phyloP scores from a whole-genome alignment of 371 early-diverging fungal genomes.

The Pancytospora philotis region DNA sequence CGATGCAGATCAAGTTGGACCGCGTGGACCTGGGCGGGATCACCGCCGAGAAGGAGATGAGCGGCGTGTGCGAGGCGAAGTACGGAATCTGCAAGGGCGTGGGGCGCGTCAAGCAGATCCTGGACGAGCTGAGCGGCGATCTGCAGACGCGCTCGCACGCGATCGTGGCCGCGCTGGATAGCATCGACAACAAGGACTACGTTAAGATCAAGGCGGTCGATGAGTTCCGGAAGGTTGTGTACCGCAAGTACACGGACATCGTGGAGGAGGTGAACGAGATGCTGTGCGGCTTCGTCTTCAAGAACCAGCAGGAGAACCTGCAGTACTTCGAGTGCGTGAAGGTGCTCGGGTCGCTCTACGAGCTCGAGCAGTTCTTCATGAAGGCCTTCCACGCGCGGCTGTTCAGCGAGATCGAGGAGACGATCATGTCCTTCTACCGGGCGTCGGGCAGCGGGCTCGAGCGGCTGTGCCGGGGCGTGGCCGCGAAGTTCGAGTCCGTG shows the following conservation, averaged over 20 bases:
- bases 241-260: slow-evolving; percentile 18
- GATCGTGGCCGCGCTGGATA: slow-evolving; percentile 13
- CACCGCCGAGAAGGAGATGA: slow-evolving; percentile 10
- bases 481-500: slow-evolving; percentile 14
- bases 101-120: slow-evolving; percentile 15
- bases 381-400: slow-evolving; percentile 5
- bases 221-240: slow-evolving; percentile 19
- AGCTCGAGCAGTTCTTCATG: slow-evolving; percentile 12
- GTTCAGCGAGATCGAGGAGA: slow-evolving; percentile 18
- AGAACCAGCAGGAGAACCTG: slow-evolving; percentile 32
- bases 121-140: slow-evolving; percentile 14
- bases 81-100: slow-evolving; percentile 23
- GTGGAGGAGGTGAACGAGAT: slow-evolving; percentile 14
- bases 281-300: slow-evolving; percentile 30
- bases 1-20: background rate
- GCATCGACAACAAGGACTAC: slow-evolving; percentile 4
- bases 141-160: background rate
- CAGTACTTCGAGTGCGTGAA: slow-evolving; percentile 28
- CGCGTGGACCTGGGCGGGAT: slow-evolving; percentile 32
- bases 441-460: background rate
- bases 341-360: slow-evolving; percentile 2
- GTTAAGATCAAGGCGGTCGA: slow-evolving; percentile 26
- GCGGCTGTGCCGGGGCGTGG: slow-evolving; percentile 18
- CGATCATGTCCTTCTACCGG: slow-evolving; percentile 1
- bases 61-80: slow-evolving; percentile 23